A percentile compares a stretch with the other conserved stretches of the same genome.
These are phyloP conservation scores for Didymella pomorum DNA, from an alignment of 2,329 filamentous ascomycete genomes.

Conservation along the genomic window DNA sequence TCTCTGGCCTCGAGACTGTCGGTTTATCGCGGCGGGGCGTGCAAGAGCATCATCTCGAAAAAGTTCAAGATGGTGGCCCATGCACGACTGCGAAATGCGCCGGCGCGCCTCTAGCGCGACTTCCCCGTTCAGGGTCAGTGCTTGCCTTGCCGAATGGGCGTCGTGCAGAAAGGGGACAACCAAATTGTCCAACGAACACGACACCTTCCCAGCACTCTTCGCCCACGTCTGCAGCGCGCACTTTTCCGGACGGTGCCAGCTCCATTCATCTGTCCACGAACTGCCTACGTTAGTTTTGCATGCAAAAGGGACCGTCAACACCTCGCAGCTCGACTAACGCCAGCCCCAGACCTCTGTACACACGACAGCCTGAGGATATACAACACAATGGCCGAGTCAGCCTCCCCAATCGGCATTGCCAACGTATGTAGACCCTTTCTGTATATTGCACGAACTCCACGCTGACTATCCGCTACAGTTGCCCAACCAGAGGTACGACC, in stretches of 20 bases:
- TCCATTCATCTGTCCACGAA: background rate
- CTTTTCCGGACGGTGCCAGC: constrained; percentile 13
- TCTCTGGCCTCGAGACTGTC: constrained; percentile 12
- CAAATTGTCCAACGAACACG: constrained; percentile 44
- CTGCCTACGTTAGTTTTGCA: constrained; percentile 16
- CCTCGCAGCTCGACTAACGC: constrained; percentile 28
- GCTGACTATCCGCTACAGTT: constrained; percentile 60
- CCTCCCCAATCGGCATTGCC: constrained; percentile 76
- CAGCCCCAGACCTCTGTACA: constrained; percentile 30
- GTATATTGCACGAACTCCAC: constrained; percentile 9
- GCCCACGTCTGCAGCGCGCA: constrained; percentile 16
- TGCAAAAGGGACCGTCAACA: background rate
- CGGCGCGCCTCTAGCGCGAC: constrained; percentile 40
- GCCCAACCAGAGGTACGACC: constrained; percentile 71
- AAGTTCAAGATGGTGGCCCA: constrained; percentile 46
- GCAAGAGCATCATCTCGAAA: constrained; percentile 39
- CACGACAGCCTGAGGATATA: constrained; percentile 31
- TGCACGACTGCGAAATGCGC: constrained; percentile 27
- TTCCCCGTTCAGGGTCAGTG: constrained; percentile 49
- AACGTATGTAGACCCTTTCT: constrained; percentile 62
- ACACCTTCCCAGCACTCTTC: constrained; percentile 22
- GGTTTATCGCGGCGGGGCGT: constrained; percentile 34
- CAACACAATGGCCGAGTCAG: constrained; percentile 67
- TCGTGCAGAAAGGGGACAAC: constrained; percentile 51
- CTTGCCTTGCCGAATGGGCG: constrained; percentile 51